phyloP scores from a whole-genome alignment of 345 rosid species.

The Arabidopsis thaliana region DNA sequence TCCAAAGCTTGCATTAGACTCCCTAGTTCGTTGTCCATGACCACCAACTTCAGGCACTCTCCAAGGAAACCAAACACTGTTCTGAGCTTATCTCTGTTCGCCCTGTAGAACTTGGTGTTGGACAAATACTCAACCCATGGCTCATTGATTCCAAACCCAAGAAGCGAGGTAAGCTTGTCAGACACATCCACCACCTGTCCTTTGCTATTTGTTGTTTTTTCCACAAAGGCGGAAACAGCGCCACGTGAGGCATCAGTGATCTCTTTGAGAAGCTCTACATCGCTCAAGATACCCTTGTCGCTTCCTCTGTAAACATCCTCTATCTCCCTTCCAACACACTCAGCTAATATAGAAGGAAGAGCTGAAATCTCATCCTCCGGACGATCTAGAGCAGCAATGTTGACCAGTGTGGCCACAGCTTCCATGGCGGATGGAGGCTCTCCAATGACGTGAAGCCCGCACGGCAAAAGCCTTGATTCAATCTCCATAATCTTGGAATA shows the following conservation, averaged over 20 bases:
- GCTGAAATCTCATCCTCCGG: conserved; percentile 80
- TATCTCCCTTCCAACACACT: conserved; percentile 75
- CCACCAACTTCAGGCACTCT: conserved; percentile 86
- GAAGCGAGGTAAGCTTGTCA: conserved; percentile 73
- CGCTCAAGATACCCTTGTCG: conserved; percentile 86
- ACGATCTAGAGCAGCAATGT: conserved; percentile 92
- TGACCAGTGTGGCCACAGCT: conserved; percentile 94
- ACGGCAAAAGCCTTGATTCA: conserved; percentile 91
- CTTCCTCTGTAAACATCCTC: conserved; percentile 90
- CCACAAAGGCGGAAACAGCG: conserved; percentile 77
- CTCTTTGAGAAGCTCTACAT: conserved; percentile 95
- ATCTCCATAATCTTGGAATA: conserved; percentile 99
- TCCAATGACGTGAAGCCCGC: conserved; percentile 96
- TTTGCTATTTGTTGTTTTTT: conserved; percentile 74
- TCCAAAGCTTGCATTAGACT: conserved; percentile 92
- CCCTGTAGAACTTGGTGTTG: conserved; percentile 82
- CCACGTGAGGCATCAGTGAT: conserved; percentile 97
- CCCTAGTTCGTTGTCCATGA: conserved; percentile 94
- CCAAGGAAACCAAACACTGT: conserved; percentile 77
- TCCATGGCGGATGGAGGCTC: conserved; percentile 99
- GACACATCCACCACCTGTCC: conserved; percentile 91
- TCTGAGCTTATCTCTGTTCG: conserved; percentile 86
- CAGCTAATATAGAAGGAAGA: conserved; percentile 81
- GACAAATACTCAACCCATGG: conserved; percentile 95
- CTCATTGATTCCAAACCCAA: conserved; percentile 95